phyloP scores from a whole-genome alignment of 2,329 filamentous ascomycete genomes.

The Lachnellula cervina region DNA sequence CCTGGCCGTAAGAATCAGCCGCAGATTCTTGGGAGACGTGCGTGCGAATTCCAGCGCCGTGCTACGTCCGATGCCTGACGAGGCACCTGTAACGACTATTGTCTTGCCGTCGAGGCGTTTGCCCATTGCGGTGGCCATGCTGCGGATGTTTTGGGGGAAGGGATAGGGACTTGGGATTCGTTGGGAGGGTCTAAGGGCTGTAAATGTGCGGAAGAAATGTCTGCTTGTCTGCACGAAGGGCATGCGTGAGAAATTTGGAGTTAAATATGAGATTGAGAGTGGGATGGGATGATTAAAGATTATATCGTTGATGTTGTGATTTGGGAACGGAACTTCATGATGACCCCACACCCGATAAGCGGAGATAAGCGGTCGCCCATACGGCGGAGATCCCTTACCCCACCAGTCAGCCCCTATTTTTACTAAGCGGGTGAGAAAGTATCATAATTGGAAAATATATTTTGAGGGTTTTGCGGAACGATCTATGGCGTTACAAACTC shows the following conservation, averaged over 20 bases:
- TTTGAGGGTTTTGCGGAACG: not conserved
- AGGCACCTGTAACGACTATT: constrained; percentile 85
- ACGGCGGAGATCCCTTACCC: not conserved
- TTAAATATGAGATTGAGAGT: not conserved
- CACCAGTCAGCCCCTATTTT: not conserved
- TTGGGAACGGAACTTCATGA: not conserved
- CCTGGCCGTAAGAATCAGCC: constrained; percentile 84
- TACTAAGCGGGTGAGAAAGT: not conserved
- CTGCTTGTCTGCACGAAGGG: constrained; percentile 6
- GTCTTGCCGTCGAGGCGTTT: constrained; percentile 93
- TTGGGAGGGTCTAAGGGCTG: not conserved
- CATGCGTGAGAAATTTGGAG: constrained; percentile 2
- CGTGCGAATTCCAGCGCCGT: constrained; percentile 90
- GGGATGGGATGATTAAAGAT: not conserved
- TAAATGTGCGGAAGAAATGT: constrained; percentile 12
- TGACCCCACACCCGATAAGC: not conserved
- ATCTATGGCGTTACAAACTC: too few relatives aligned
- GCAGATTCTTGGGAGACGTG: constrained; percentile 72
- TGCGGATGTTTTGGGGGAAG: constrained; percentile 29
- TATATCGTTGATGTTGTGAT: not conserved
- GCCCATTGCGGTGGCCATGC: constrained; percentile 60
- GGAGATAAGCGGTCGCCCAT: not conserved
- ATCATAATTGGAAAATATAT: not conserved
- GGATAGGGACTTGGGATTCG: not conserved
- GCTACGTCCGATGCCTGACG: constrained; percentile 80